These are phyloP conservation scores for Neonectria punicea DNA, from an alignment of 2,329 filamentous ascomycete species.

Conservation along the genomic window DNA sequence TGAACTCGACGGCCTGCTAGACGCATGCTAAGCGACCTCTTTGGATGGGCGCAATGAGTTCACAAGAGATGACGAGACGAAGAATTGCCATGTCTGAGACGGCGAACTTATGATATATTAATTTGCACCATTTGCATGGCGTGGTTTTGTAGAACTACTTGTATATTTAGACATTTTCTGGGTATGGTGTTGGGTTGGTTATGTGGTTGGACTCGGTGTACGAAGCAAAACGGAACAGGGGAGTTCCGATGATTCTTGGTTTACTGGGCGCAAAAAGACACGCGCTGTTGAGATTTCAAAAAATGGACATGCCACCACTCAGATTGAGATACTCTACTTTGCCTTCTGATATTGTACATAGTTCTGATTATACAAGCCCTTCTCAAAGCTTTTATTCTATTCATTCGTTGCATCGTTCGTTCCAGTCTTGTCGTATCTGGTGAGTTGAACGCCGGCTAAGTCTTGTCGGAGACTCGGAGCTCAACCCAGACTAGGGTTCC, in stretches of 20 bases:
- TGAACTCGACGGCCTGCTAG: constrained; percentile 89
- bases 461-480: constrained; percentile 54
- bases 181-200: constrained; percentile 34
- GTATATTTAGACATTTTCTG: constrained; percentile 45
- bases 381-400: constrained; percentile 23
- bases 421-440: neutral
- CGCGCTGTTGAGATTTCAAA: constrained; percentile 27
- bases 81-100: constrained; percentile 39
- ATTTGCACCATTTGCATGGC: constrained; percentile 37
- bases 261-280: constrained; percentile 34
- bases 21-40: constrained; percentile 68
- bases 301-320: constrained; percentile 43
- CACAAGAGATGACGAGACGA: constrained; percentile 35
- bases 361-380: constrained; percentile 35
- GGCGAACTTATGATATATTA: constrained; percentile 37
- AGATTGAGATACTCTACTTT: constrained; percentile 35
- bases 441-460: constrained; percentile 12
- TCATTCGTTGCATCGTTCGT: constrained; percentile 24
- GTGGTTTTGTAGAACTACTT: constrained; percentile 44
- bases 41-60: constrained; percentile 36
- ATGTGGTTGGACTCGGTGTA: constrained; percentile 31
- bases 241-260: constrained; percentile 29
- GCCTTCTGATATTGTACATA: constrained; percentile 41
- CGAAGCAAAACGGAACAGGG: constrained; percentile 32
- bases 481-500: constrained; percentile 71